These are phyloP conservation scores for Skeletonema grethae DNA, from an alignment of 108 stramenopile species.

Conservation along the genomic window DNA sequence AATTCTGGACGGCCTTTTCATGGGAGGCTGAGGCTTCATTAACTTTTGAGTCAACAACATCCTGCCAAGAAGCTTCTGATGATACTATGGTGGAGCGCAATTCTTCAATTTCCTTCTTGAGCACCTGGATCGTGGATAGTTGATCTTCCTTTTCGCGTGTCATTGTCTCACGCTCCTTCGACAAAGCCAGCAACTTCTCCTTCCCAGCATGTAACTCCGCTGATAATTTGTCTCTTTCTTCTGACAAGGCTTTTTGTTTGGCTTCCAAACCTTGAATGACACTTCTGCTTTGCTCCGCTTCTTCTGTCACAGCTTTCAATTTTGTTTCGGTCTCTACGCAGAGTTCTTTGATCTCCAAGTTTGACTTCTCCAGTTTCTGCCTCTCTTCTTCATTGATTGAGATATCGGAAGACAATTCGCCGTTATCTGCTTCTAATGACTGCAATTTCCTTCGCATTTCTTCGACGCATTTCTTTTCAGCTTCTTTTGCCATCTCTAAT, in stretches of 20 bases:
- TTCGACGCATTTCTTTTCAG: background rate
- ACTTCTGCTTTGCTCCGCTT: background rate
- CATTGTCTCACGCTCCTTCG: background rate
- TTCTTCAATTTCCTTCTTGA: background rate
- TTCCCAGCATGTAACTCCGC: background rate
- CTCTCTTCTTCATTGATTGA: constrained; percentile 5
- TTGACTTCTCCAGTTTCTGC: background rate
- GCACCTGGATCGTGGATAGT: background rate
- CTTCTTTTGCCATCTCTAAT: background rate
- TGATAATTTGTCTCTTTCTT: constrained; percentile 2
- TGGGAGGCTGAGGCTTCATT: background rate
- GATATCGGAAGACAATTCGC: background rate
- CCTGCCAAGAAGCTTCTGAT: background rate
- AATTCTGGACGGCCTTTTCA: background rate
- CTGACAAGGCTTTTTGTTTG: constrained; percentile 8
- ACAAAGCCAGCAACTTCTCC: background rate
- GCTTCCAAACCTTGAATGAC: background rate
- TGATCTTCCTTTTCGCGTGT: background rate
- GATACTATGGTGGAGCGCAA: constrained; percentile 6
- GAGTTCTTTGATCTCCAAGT: background rate
- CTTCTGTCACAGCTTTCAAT: constrained; percentile 3
- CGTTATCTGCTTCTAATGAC: background rate
- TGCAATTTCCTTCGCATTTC: constrained; percentile 7
- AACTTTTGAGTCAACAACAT: background rate
- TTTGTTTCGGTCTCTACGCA: constrained; percentile 11